Base-by-base conservation (phyloP, 2,329 filamentous ascomycete species). In the Ascochyta rabiei region DNA sequence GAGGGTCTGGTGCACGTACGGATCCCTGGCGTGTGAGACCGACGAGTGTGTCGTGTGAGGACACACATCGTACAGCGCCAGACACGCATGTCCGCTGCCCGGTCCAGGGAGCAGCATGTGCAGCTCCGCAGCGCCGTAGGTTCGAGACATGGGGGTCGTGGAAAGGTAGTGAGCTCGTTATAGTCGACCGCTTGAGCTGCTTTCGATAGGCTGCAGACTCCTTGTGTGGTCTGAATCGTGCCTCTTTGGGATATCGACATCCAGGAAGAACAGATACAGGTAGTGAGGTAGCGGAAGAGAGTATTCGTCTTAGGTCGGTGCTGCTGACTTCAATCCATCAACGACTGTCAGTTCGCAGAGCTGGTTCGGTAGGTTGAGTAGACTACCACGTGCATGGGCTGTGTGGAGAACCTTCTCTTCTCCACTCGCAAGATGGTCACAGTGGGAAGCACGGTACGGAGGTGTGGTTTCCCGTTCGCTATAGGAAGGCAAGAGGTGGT, bases 11-110 rank as follows among this genome's bases (percentile, higher is more conserved):
- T 49, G 45, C 2, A 45, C 6, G 10, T 35, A 41, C 18, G 45
- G 40, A 13, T 24, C 30, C 13, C 21, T 23, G 6, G 4, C 3
- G 15, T 5, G 28, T 6, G 23, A 13, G 8, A 23, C 12, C 48
- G 34, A 30, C 6, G 26, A 40, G 12, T 34, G 8, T 7, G 12
- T 16, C 18, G 31, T 28, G 10, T 54, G 52, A 16, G 52, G 52
- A 35, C 52, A 54, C 19, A 18, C 52, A 12, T 54, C 35, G 30
- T 49, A 49, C 6, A 54, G 40, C 4, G 40, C 31, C 26, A 54
- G 23, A 5, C 52, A 54, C 13, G 40, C 52, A 4, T 56, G 48
- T 10, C 28, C 19, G 34, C 49, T 47, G 5, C 31, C 6, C 8
- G 46, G 35, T 12, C 35, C 45, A 5, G 45, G 35, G 4, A 54